These are phyloP conservation scores for Boletus edulis DNA, from an alignment of 768 basidiomycete species.

Conservation along the genomic window DNA sequence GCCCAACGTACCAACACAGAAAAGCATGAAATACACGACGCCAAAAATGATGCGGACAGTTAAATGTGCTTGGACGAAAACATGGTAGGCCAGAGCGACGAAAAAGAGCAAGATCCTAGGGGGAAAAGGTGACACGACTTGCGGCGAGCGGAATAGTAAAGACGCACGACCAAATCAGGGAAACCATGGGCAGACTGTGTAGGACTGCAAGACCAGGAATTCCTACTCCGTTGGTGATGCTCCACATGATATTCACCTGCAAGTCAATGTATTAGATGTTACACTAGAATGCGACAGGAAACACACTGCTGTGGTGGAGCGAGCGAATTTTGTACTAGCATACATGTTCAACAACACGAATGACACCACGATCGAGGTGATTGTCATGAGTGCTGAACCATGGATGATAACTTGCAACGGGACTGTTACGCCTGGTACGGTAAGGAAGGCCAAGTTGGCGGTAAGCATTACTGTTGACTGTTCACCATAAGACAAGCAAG, in stretches of 20 bases:
- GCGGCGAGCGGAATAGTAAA: neutral
- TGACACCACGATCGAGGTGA: neutral
- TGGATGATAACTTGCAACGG: neutral
- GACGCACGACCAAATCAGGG: neutral
- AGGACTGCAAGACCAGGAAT: neutral
- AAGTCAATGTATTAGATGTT: neutral
- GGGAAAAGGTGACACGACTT: neutral
- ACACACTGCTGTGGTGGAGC: neutral
- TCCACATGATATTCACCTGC: neutral
- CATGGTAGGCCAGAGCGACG: neutral
- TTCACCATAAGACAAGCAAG: neutral
- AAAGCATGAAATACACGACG: neutral
- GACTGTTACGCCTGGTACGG: neutral
- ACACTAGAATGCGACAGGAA: neutral
- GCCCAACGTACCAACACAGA: neutral
- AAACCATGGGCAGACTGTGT: neutral
- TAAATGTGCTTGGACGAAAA: neutral
- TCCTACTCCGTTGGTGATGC: neutral
- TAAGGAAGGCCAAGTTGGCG: neutral
- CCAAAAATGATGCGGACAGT: neutral
- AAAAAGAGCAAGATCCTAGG: neutral
- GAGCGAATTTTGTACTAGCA: neutral
- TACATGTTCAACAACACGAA: neutral
- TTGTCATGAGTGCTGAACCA: neutral
- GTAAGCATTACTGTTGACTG: neutral